Evolutionary conservation across 495 filamentous ascomycete species (phyloP), one percentile per base, ranked within the genome.

Genomic region (Aspergillus biplanus): DNA sequence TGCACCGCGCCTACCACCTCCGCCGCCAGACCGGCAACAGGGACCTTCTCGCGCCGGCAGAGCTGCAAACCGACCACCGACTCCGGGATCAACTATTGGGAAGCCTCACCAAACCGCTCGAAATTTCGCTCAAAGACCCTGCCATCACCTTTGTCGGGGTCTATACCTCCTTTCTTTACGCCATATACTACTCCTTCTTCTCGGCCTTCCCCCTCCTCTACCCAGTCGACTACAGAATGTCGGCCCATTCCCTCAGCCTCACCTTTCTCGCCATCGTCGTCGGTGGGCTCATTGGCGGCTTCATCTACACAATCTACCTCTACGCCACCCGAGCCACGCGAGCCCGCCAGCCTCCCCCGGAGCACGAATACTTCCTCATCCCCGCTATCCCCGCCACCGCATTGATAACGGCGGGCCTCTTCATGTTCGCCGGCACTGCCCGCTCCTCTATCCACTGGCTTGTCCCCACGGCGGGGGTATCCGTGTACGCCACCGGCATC

Each of bases 401-500:
- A 0, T 62, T 78, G 13, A 35, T 80, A 6, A 73, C 88, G 0
- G 82, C 85, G 0, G 73, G 83, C 15, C 73, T 75, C 7, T 70
- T 89, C 1, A 85, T 88, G 69, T 87, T 89, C 64, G 86, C 81
- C 3, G 85, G 85, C 83, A 79, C 87, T 0, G 61, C 49, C 71
- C 73, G 37, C 57, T 71, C 6, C 67, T 48, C 46, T 5, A 49
- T 84, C 18, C 84, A 86, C 62, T 89, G 85, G 85, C 80, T 87
- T 33, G 81, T 83, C 12, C 86, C 87, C 3, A 82, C 87, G n/a
- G 75, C 88, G 34, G 85, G 83, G 13, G 78, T 80, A 0, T 68
- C 69, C 6, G 72, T 81, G 9, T 87, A 87, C 70, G n/a, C 21
- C 3, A 34, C 39, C 8, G 15, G n/a, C 6, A 33, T 34, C 2